Evolutionary conservation across 805 yeast genomes (phyloP).

Genomic region (Brettanomyces anomalus): DNA sequence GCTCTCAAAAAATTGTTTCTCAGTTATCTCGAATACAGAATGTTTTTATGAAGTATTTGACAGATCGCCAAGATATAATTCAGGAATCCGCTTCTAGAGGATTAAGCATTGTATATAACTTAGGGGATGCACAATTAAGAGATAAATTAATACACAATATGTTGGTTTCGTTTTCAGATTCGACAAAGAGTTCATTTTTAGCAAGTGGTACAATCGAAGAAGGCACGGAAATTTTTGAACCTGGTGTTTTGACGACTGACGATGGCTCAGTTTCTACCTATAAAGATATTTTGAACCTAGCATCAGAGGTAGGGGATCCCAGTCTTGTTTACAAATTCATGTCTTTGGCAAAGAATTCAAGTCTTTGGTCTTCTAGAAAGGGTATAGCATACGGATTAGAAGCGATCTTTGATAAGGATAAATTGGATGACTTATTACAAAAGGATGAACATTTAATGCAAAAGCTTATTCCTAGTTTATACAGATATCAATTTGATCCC

Average conservation of each 20-base stretch:
- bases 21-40: constrained; percentile 57
- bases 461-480: constrained; percentile 71
- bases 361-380: constrained; percentile 85
- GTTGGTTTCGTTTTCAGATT: constrained; percentile 69
- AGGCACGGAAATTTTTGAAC: constrained; percentile 80
- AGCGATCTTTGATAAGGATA: constrained; percentile 69
- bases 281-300: constrained; percentile 78
- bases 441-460: constrained; percentile 46
- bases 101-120: constrained; percentile 68
- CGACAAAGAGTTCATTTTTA: constrained; percentile 35
- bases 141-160: constrained; percentile 68
- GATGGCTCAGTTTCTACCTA: constrained; percentile 87
- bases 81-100: constrained; percentile 93
- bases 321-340: constrained; percentile 87
- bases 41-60: constrained; percentile 67
- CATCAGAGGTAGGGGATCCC: constrained; percentile 95
- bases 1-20: constrained; percentile 28
- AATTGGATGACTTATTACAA: constrained; percentile 51
- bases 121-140: constrained; percentile 58
- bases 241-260: constrained; percentile 69
- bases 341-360: constrained; percentile 82
- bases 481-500: constrained; percentile 81
- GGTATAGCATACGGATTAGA: constrained; percentile 95
- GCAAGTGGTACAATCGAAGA: constrained; percentile 61
- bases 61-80: constrained; percentile 76